Base-by-base conservation (phyloP, 2,329 filamentous ascomycete genomes). In the Aspergillus brasiliensis region DNA sequence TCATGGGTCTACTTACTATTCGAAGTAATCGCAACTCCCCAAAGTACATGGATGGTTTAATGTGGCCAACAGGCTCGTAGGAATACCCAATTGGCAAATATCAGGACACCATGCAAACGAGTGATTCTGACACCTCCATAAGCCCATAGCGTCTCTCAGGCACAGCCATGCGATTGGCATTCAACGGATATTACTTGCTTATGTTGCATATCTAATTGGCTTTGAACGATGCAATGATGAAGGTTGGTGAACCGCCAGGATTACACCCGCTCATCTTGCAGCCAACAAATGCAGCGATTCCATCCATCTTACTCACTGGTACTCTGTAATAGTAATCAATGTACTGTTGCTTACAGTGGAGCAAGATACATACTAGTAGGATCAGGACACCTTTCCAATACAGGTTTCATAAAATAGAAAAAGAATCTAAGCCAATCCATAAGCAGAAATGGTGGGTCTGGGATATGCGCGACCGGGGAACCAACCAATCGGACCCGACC, bases 321-420 rank as follows among this genome's bases (percentile, higher is more conserved):
- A 25, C 28, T 13, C 11, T 34, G 31, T 34, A 34, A 34, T 15
- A n/a, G n/a, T n/a, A n/a, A n/a, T n/a, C n/a, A 34, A 34, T 15
- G 4, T 2, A 34, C 11, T 34, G 31, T 34, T 34, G 31, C 31
- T n/a, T 13, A 48, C 7, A 23, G 37, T 54, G 51, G 23, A 23
- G 34, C 13, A 34, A 25, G 25, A 13, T 34, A 34, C 31, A 13
- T 34, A 34, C 31, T 34, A 11, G n/a, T 25, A n/a, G 27, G 15
- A n/a, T 28, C 19, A 21, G 38, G 37, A 28, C 46, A 40, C 44
- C 51, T 54, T 34, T 34, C 31, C 31, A 34, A 34, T 40, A 28
- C 52, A 37, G 52, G 52, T 55, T 55, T 55, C 40, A 55, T 44
- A 8, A 31, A 21, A 44, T 37, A 38, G 52, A 34, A 11, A 34